Base-by-base conservation (phyloP, 768 basidiomycete genomes). In the Suillus alpinus region DNA sequence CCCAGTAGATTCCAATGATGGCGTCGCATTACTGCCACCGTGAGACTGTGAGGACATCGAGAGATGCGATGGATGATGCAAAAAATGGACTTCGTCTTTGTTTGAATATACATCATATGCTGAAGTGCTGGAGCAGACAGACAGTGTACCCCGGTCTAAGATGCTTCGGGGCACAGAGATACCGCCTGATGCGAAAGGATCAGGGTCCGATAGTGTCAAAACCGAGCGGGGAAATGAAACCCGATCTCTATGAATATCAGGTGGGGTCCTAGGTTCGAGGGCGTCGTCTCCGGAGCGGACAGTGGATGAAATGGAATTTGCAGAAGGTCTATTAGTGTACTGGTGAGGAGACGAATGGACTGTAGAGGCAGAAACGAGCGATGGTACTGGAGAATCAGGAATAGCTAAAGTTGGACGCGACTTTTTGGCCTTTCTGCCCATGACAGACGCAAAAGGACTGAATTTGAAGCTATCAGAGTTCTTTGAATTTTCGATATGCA, bases 361-460 rank as follows among this genome's bases (percentile, higher is more conserved):
- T 36, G 59, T 60, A 14, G 62, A 61, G 20, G 36, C 61, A 31
- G 68, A 34, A 65, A 55, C 47, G 41, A 65, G 32, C 63, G 49
- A 46, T 29, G 72, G 66, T 4, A 32, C 16, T 41, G 80, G 78
- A 40, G 81, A 78, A 53, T 84, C 81, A 60, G 85, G 80, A 59
- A 86, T 82, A 56, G 84, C 74, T 37, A 86, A 71, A 3, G 80
- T 69, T 0, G 83, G 77, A 36, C 77, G 76, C 65, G 43, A 40
- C 68, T 87, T 89, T 75, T 85, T 89, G 23, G 82, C 73, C 71
- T 83, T 88, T 67, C 87, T 76, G 50, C 87, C 86, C 41, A 91
- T 82, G 40, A 83, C 86, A 52, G 82, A 77, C 10, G 83, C 83
- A 55, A 90, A 72, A 7, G 83, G 80, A 61, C 79, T 85, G 68